These are phyloP conservation scores for Cylindrotheca fusiformis DNA, from an alignment of 108 stramenopile genomes.

Conservation along the genomic window DNA sequence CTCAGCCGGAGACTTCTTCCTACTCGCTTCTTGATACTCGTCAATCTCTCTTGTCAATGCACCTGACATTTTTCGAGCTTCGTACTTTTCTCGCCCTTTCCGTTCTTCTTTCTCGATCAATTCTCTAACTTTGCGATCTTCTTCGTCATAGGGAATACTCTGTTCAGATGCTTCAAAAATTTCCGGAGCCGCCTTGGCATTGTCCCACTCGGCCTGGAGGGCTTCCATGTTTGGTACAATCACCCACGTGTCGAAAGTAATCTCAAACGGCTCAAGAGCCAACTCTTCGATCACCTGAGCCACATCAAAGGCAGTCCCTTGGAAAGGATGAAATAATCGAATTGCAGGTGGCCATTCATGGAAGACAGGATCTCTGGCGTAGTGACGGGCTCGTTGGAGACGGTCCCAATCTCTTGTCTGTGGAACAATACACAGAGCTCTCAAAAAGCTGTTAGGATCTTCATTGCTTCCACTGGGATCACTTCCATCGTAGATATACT, in stretches of 20 bases:
- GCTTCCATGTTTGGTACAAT: constrained; percentile 70
- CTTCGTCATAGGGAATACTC: background rate
- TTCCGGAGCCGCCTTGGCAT: constrained; percentile 7
- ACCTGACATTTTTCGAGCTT: constrained; percentile 16
- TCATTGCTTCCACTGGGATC: too few species aligned
- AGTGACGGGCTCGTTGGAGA: constrained; percentile 72
- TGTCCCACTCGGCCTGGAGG: constrained; percentile 22
- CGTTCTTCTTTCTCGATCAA: constrained; percentile 56
- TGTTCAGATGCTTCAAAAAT: constrained; percentile 3
- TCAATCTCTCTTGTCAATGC: constrained; percentile 4
- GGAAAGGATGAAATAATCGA: constrained; percentile 79
- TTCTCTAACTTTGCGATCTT: constrained; percentile 35
- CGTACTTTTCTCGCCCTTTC: constrained; percentile 33
- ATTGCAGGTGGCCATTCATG: constrained; percentile 79
- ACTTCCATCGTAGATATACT: too few species aligned
- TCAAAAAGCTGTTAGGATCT: constrained; percentile 27
- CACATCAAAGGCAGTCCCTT: constrained; percentile 44
- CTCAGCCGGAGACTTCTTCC: constrained; percentile 23
- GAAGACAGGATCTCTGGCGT: constrained; percentile 63
- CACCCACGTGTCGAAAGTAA: constrained; percentile 63
- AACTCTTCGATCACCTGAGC: constrained; percentile 67
- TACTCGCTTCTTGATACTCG: constrained; percentile 3
- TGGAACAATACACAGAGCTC: constrained; percentile 70
- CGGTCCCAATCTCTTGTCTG: constrained; percentile 69
- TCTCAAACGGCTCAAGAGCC: constrained; percentile 52